These are phyloP conservation scores for Polytrichum commune DNA, from an alignment of 225 moss, liverwort and hornwort genomes.

Conservation along the genomic window DNA sequence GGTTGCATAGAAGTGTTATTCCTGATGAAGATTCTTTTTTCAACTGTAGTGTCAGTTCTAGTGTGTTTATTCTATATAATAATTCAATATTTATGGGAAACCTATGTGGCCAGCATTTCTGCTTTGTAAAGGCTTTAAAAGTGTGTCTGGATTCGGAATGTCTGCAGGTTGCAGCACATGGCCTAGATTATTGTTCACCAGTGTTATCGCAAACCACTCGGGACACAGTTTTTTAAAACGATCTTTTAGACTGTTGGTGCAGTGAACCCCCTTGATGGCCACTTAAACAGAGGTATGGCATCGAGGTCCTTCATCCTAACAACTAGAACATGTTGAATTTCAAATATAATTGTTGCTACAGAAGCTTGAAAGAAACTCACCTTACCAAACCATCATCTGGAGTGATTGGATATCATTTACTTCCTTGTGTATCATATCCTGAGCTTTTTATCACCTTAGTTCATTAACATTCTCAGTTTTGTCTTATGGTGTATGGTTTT, in stretches of 20 bases:
- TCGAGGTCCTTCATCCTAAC: too few relatives aligned
- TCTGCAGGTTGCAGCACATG: constrained; percentile 88
- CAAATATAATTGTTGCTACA: too few relatives aligned
- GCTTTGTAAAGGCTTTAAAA: neutral
- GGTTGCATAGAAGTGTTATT: neutral
- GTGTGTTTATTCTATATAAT: constrained; percentile 3
- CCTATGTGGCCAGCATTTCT: neutral
- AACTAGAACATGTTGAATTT: too few relatives aligned
- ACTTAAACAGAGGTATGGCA: too few relatives aligned
- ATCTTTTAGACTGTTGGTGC: too few relatives aligned
- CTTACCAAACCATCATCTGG: too few relatives aligned
- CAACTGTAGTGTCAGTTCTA: constrained; percentile 3
- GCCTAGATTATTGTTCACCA: constrained; percentile 95
- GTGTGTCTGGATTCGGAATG: neutral
- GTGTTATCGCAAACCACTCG: constrained; percentile 73
- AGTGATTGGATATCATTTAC: too few relatives aligned
- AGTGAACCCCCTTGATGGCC: too few relatives aligned
- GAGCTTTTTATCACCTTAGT: neutral
- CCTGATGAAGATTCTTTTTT: constrained; percentile 6
- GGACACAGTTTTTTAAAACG: constrained; percentile 48
- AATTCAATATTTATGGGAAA: neutral
- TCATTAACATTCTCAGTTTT: too few relatives aligned
- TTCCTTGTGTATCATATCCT: too few relatives aligned
- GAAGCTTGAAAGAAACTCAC: too few relatives aligned
- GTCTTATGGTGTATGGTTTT: too few relatives aligned